Evolutionary conservation across 192 early-diverging fungal genomes (phyloP), one percentile per base, ranked within the genome.

Genomic region (Coemansia sp.): DNA sequence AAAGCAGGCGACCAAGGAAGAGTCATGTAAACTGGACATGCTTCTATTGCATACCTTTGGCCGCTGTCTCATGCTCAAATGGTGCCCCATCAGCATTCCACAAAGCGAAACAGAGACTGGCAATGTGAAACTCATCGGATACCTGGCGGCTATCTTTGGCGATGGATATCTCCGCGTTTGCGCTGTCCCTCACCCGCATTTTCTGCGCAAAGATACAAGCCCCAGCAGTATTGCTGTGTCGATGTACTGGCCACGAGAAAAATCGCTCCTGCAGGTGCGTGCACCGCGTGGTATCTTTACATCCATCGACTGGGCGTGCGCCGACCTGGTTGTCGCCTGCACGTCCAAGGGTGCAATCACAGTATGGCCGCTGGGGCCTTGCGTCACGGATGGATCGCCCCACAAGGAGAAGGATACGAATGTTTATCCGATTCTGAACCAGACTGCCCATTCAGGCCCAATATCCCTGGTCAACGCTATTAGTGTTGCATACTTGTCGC

Each of bases 91-190:
- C 21, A 64, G 75, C 31, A 49, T 69, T 18, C 15, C 35, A 1
- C 23, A 56, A 9, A 18, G 10, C 6, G 59, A 9, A 33, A n/a
- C 20, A 25, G 9, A 21, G 2, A n/a, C 43, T 21, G 10, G 33
- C 57, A 43, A 43, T 45, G 28, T 62, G 28, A 46, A 49, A 15
- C 31, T 60, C 13, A 9, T 71, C 20, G 78, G 78, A 2, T 10
- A 65, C 12, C 18, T 81, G 58, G 78, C 78, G 1, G 72, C 66
- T 0, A 53, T 63, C 26, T 81, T 81, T 72, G 78, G 68, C 43
- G 78, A 81, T 45, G 78, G 78, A 1, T 33, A 42, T n/a, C 51
- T 81, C 30, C 72, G 78, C 12, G 69, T 75, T 3, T 63, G 61
- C 7, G 69, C 66, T 0, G 72, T 81, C 46, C 78, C 78, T 7